A percentile compares a stretch with the other conserved stretches of the same genome.
phyloP scores from a whole-genome alignment of 202 grass and related monocot genomes.

The Tripidium arundinaceum region DNA sequence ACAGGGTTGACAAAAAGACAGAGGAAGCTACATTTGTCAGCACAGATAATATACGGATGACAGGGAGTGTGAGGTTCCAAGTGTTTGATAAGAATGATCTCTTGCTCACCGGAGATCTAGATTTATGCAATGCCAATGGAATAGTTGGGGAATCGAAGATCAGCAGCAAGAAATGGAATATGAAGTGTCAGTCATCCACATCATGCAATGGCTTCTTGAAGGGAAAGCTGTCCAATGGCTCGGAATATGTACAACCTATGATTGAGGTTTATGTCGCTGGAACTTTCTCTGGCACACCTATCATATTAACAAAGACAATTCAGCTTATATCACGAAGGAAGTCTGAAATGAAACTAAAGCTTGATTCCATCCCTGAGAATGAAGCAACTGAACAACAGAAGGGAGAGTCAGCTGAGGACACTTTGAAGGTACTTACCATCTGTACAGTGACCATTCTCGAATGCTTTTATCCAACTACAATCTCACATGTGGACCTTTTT shows the following conservation, averaged over 20 bases:
- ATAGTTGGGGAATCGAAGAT: conserved; percentile 40
- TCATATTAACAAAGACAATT: conserved; percentile 75
- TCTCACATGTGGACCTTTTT: neutral
- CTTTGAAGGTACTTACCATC: conserved; percentile 52
- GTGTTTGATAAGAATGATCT: conserved; percentile 82
- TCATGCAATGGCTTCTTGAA: conserved; percentile 61
- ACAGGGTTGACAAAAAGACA: conserved; percentile 62
- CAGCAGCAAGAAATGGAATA: conserved; percentile 67
- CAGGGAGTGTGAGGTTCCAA: conserved; percentile 77
- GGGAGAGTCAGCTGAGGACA: conserved; percentile 31
- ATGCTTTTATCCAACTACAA: neutral
- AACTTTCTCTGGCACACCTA: conserved; percentile 68
- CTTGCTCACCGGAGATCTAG: conserved; percentile 44
- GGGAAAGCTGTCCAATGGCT: conserved; percentile 40
- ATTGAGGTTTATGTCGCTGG: conserved; percentile 81
- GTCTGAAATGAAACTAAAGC: conserved; percentile 58
- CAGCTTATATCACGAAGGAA: conserved; percentile 69
- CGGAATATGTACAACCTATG: conserved; percentile 51
- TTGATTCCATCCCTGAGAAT: conserved; percentile 76
- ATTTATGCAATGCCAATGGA: conserved; percentile 56
- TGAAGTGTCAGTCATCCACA: conserved; percentile 57
- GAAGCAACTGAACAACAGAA: conserved; percentile 55
- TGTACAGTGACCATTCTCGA: neutral
- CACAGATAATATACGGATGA: conserved; percentile 82
- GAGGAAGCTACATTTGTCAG: conserved; percentile 88